phyloP scores from a whole-genome alignment of 352 stramenopile species.

The Globisporangium nodosum region DNA sequence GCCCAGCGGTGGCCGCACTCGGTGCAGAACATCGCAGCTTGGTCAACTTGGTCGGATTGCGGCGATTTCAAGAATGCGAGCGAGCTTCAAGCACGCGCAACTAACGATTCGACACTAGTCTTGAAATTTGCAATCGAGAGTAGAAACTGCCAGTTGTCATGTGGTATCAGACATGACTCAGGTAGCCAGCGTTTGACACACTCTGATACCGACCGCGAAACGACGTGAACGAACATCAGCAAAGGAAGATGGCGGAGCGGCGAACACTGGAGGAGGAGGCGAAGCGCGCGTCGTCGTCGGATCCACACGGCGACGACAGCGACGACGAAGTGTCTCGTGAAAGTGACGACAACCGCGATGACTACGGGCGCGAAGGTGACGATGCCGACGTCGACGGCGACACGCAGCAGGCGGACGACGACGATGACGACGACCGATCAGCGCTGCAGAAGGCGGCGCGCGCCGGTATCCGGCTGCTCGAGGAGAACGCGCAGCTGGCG shows the following conservation, averaged over 20 bases:
- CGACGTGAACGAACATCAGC: too few species aligned
- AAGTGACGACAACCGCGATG: too few species aligned
- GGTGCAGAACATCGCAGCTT: conserved; percentile 60
- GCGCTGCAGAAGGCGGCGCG: conserved; percentile 54
- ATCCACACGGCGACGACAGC: neutral
- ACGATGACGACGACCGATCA: conserved; percentile 23
- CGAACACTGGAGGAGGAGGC: neutral
- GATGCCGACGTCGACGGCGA: neutral
- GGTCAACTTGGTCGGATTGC: neutral
- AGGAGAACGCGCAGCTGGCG: conserved; percentile 64
- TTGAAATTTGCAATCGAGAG: too few species aligned
- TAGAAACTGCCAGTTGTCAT: too few species aligned
- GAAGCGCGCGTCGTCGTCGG: neutral
- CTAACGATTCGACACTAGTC: too few species aligned
- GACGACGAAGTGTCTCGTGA: too few species aligned
- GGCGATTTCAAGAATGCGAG: too few species aligned
- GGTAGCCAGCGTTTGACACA: too few species aligned
- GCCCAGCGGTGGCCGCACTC: conserved; percentile 81
- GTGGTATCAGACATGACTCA: too few species aligned
- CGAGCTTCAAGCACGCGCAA: too few species aligned
- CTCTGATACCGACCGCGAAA: neutral
- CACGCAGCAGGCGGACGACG: conserved; percentile 9
- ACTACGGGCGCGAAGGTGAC: neutral
- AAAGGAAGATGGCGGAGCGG: neutral
- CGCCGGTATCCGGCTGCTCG: conserved; percentile 58